Evolutionary conservation across 164 flowering plant genomes (phyloP), one percentile per base, ranked within the genome.

Genomic region (Berberis vulgaris): DNA sequence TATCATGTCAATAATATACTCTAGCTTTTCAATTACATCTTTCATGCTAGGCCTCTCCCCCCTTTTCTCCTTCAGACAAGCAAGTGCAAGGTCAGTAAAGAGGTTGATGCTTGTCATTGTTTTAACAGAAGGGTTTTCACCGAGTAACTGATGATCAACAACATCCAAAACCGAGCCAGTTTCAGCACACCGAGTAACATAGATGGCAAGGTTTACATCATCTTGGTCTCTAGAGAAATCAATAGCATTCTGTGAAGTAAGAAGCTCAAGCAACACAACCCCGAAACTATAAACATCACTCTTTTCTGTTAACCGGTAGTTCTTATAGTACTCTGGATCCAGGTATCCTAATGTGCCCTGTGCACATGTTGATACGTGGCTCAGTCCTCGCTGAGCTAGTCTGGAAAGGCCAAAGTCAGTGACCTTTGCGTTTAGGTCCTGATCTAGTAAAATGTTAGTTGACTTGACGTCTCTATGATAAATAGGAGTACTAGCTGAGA

Each of bases 281-380:
- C 94, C 94, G 41, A 65, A 83, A 62, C 94, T 87, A 52, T 85
- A 87, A 26, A 87, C 89, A 75, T 85, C 94, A 57, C 94, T 87
- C 73, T 87, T 85, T 46, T 83, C 89, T 2, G 84, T 83, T 11
- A 85, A 62, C 59, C 80, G 86, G 70, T 81, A 84, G 74, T 78
- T 84, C 8, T 79, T 73, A 44, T 75, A 83, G 72, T 85, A 85
- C 52, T 83, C 93, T 1, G 93, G 93, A 54, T 87, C 93, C 47
- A 87, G 69, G 71, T 84, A 87, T 10, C 93, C 93, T 2, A 87
- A 26, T n/a, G 93, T 84, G 46, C 93, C 89, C 57, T 84, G 87
- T 7, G 85, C 89, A 67, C 83, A 82, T 10, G 93, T 87, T 41
- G 89, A 79, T 2, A 82, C 80, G 59, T 87, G 93, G 62, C 84